Base-by-base conservation (phyloP, 2,329 filamentous ascomycete species). In the Cordyceps farinosa region DNA sequence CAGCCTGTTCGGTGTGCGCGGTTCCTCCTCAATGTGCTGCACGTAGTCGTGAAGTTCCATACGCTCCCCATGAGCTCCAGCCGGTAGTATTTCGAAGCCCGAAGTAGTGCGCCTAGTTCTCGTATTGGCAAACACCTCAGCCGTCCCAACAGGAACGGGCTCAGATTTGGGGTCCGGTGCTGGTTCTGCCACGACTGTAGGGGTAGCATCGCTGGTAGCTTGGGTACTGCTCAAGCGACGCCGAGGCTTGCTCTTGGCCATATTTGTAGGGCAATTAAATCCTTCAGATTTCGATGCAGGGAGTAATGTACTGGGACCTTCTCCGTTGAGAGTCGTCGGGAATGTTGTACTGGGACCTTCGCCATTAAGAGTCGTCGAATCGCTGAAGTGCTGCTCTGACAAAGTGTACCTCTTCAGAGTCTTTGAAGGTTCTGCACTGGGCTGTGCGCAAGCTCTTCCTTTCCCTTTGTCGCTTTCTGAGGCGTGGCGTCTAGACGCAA, bases 361-460 rank as follows among this genome's bases (percentile, higher is more conserved):
- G 3, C 40, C 51, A 10, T 61, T n/a, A 13, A 48, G 32, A 36
- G 52, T 55, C 15, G 51, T 50, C 30, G 51, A 50, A 4, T 62
- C 60, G 27, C 40, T 62, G 4, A 55, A 45, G 8, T 47, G 60
- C 44, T 56, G 60, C 30, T 55, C 60, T 44, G 52, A 62, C 34
- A 62, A 17, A 22, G 51, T 32, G 40, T 54, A 63, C n/a, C 38
- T 40, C 47, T 53, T 63, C 15, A 42, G 22, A 9, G 13, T 27
- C 8, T 32, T 63, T 5, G 36, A 22, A 10, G 36, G 27, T 9
- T n/a, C 47, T 36, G 29, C 6, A 6, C 38, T 47, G 6, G 29
- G 22, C 17, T 55, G 42, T 9, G 51, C 40, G 11, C 45, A 63
- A 68, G 15, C 62, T 66, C 50, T 73, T 69, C 38, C 67, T 67